These are phyloP conservation scores for Trichoderma atrobrunneum DNA, from an alignment of 2,329 filamentous ascomycete genomes.

Conservation along the genomic window DNA sequence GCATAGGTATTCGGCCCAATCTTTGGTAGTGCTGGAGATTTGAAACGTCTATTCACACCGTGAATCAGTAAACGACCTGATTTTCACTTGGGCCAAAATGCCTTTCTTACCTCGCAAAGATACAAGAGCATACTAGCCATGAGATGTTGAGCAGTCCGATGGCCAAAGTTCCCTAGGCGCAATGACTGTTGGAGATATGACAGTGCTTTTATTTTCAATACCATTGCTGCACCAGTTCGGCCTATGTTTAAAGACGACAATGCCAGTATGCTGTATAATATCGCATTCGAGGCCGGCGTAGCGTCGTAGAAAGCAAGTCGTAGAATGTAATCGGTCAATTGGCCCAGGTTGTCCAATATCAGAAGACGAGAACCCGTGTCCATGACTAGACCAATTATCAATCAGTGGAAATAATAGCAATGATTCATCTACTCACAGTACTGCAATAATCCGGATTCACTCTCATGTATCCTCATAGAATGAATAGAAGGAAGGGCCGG, in stretches of 20 bases:
- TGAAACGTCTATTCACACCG: not conserved
- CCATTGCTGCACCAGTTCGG: not conserved
- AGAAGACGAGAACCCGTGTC: not conserved
- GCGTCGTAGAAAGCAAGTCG: constrained; percentile 1
- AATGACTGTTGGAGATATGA: not conserved
- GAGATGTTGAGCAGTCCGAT: not conserved
- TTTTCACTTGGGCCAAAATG: not conserved
- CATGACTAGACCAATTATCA: not conserved
- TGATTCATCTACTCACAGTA: not conserved
- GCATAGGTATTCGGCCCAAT: not conserved
- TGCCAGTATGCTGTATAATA: not conserved
- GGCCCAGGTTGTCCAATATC: not conserved
- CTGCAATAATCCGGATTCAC: not conserved
- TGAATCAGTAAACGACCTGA: not conserved
- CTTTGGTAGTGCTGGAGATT: not conserved
- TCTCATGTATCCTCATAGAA: not conserved
- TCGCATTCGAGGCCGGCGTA: not conserved
- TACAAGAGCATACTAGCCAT: constrained; percentile 7
- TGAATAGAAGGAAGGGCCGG: not conserved
- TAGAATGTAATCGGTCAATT: not conserved
- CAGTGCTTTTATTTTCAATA: not conserved
- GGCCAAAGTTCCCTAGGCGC: not conserved
- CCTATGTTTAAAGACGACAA: not conserved
- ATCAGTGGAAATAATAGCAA: too few relatives aligned
- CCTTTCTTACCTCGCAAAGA: not conserved